phyloP scores from a whole-genome alignment of 2,329 filamentous ascomycete genomes.

The Colletotrichum caudatum region DNA sequence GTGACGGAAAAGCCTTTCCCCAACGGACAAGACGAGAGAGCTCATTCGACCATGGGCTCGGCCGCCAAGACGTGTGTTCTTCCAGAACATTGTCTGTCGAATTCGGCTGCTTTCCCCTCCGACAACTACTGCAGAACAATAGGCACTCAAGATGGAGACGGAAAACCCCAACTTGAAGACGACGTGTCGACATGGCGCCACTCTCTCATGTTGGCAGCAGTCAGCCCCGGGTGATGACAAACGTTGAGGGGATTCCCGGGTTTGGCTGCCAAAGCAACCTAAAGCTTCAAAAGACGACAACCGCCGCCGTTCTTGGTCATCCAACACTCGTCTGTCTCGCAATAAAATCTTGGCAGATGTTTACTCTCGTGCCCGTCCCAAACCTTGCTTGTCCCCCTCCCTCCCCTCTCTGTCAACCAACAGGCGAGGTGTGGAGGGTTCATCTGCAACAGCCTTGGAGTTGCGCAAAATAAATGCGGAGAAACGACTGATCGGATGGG shows the following conservation, averaged over 20 bases:
- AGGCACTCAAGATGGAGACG: background rate
- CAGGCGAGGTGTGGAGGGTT: background rate
- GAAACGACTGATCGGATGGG: background rate
- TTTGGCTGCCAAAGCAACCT: background rate
- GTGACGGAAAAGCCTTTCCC: background rate
- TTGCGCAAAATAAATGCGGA: conserved; percentile 8
- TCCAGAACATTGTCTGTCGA: background rate
- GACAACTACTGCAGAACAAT: no score
- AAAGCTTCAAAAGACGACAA: background rate
- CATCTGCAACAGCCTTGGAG: background rate
- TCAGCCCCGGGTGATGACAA: background rate
- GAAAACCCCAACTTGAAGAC: background rate
- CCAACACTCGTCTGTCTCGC: background rate
- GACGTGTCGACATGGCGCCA: conserved; percentile 23
- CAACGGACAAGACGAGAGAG: background rate
- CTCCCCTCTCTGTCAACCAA: background rate
- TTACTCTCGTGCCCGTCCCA: background rate
- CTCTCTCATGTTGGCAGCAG: conserved; percentile 11
- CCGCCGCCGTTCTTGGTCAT: background rate
- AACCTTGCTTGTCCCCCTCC: background rate
- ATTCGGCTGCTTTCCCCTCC: background rate
- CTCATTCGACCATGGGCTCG: background rate
- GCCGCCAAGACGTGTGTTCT: background rate
- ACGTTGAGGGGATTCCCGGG: background rate
- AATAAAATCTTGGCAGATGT: background rate